Conservation (phyloP, 306 rosid genomes). For the Ziziphus jujuba region DNA sequence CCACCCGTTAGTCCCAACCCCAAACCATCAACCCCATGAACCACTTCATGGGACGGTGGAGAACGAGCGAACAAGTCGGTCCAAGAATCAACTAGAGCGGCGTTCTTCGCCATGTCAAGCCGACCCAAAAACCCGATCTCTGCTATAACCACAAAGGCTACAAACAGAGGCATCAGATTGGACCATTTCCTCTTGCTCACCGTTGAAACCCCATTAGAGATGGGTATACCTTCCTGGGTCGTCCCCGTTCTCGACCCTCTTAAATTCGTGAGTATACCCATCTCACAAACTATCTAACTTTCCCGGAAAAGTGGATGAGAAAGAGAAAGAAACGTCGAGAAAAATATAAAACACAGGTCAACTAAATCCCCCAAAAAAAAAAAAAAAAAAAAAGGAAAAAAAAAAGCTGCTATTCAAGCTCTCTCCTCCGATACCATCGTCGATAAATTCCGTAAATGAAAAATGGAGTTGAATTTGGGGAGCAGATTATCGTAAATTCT, state of each 20-base stretch:
- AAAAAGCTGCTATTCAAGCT: no score
- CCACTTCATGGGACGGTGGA: slow-evolving; percentile 24
- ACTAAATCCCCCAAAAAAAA: no score
- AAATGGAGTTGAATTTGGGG: no score
- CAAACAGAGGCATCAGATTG: slow-evolving; percentile 60
- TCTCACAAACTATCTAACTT: slow-evolving; percentile 21
- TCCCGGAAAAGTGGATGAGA: slow-evolving; percentile 23
- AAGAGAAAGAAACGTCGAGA: slow-evolving; percentile 1
- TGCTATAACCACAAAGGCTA: slow-evolving; percentile 69
- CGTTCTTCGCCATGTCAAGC: slow-evolving; percentile 80
- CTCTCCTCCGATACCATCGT: no score
- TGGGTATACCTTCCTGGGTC: slow-evolving; percentile 48
- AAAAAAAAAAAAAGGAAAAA: no score
- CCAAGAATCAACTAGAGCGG: slow-evolving; percentile 63
- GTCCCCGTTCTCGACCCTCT: slow-evolving; percentile 64
- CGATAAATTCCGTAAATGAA: no score
- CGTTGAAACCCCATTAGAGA: slow-evolving; percentile 25
- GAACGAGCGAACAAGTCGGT: slow-evolving; percentile 62
- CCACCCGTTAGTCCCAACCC: slow-evolving; percentile 18
- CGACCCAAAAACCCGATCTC: slow-evolving; percentile 82
- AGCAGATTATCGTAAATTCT: no score
- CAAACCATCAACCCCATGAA: slow-evolving; percentile 30
- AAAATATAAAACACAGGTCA: background rate
- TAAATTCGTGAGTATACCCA: slow-evolving; percentile 54
- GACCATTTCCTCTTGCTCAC: slow-evolving; percentile 62